These are phyloP conservation scores for Schwanniomyces occidentalis DNA, from an alignment of 805 yeast species.

Conservation along the genomic window DNA sequence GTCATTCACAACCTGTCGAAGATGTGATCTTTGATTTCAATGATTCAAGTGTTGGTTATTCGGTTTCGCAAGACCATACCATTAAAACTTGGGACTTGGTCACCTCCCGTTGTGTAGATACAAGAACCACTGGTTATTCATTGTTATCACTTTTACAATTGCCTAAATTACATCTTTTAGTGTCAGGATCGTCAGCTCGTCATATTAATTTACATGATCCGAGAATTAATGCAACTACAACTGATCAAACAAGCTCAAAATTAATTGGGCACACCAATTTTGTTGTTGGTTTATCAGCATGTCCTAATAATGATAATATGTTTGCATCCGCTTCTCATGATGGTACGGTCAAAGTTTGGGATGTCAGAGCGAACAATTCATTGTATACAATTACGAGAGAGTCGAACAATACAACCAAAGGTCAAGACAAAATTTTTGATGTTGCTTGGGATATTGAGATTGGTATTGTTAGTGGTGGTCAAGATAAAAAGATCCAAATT, in stretches of 20 bases:
- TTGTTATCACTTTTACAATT: slow-evolving; percentile 73
- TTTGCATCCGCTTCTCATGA: slow-evolving; percentile 93
- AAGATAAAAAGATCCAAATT: slow-evolving; percentile 89
- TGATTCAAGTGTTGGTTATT: slow-evolving; percentile 83
- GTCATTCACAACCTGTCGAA: slow-evolving; percentile 87
- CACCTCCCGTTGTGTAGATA: slow-evolving; percentile 81
- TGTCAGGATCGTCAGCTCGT: slow-evolving; percentile 97
- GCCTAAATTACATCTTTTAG: slow-evolving; percentile 67
- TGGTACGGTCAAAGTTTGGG: slow-evolving; percentile 95
- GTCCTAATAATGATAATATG: slow-evolving; percentile 79
- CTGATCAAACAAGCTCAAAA: slow-evolving; percentile 57
- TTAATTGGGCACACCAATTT: slow-evolving; percentile 89
- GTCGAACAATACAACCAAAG: slow-evolving; percentile 41
- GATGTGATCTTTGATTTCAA: slow-evolving; percentile 71
- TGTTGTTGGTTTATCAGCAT: slow-evolving; percentile 73
- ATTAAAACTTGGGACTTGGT: slow-evolving; percentile 96
- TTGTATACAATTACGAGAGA: slow-evolving; percentile 83
- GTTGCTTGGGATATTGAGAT: slow-evolving; percentile 79
- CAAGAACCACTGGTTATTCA: slow-evolving; percentile 84
- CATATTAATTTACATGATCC: slow-evolving; percentile 95
- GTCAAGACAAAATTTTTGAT: slow-evolving; percentile 72
- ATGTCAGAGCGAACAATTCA: slow-evolving; percentile 79
- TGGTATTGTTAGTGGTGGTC: slow-evolving; percentile 92
- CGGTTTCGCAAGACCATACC: slow-evolving; percentile 94
- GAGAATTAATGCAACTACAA: slow-evolving; percentile 61